Evolutionary conservation across 2,329 filamentous ascomycete species (phyloP), one percentile per base, ranked within the genome.

Genomic region (Chaetothyriales sp.): DNA sequence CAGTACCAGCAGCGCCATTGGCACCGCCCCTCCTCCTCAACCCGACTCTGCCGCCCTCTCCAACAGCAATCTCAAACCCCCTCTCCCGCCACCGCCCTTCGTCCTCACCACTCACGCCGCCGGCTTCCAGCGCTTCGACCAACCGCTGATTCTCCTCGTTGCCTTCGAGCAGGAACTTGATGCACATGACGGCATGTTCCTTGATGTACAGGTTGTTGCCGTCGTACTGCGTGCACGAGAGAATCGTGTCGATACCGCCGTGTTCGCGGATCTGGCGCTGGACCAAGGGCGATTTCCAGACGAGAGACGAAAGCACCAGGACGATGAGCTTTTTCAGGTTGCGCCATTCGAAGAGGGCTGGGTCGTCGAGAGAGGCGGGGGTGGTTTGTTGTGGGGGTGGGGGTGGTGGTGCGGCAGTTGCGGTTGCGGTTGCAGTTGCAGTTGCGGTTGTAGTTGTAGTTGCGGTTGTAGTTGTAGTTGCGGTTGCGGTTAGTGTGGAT

Each of bases 251-350:
- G 44, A 97, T 85, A 44, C 90, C 90, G 58, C 88, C 86, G 61
- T 90, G 80, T 47, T 82, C 78, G 45, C 94, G 80, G 56, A 97
- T 86, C 65, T 95, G 90, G 61, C 85, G 81, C 67, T 97, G 90
- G 0, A 95, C 89, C 7, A 81, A 78, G 1, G 83, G 77, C 60
- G 85, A 87, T 47, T 92, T 92, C 75, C 92, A 94, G 2, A 95
- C 82, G 0, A 97, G 78, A 0, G 85, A 88, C 0, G 87, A 89
- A 9, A 97, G 78, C 37, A 95, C 92, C 48, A 92, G 83, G 10
- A 97, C 85, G 44, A 94, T 89, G 54, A 95, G 82, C 47, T 89
- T 92, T 70, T 97, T 97, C 62, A 95, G 83, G 51, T 92, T 94
- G 68, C 70, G 85, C 80, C 80, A 83, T 65, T 83, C 80, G 54